Conservation (phyloP, 768 basidiomycete genomes). For the Sporobolomyces roseus region DNA sequence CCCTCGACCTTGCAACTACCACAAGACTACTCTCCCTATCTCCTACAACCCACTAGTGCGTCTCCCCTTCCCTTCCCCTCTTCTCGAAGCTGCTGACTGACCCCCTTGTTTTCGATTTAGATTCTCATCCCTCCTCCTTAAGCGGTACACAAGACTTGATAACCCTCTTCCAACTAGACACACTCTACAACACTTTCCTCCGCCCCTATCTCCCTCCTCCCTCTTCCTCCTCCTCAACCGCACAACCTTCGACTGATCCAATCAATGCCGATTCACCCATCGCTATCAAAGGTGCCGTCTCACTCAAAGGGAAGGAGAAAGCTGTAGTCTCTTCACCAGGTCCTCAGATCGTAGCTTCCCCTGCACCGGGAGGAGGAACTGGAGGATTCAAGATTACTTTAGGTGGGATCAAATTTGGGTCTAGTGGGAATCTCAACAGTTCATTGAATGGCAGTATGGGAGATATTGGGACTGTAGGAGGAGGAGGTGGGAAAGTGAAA, state of each 20-base stretch:
- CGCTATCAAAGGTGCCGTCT: not conserved
- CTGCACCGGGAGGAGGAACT: not conserved
- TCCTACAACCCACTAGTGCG: conserved; percentile 11
- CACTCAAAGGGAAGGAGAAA: conserved; percentile 21
- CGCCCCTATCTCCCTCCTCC: conserved; percentile 34
- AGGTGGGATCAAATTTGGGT: conserved; percentile 32
- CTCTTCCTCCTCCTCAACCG: not conserved
- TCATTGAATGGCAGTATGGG: not conserved
- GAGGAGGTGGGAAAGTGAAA: conserved; percentile 18
- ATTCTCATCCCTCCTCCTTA: conserved; percentile 20
- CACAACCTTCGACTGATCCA: too few relatives aligned
- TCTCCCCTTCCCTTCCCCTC: not conserved
- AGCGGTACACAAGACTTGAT: conserved; percentile 41
- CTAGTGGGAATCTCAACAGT: too few relatives aligned
- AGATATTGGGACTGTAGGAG: not conserved
- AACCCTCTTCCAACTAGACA: conserved; percentile 28
- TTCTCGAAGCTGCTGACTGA: not conserved
- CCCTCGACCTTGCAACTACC: too few relatives aligned
- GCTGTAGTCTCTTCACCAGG: not conserved
- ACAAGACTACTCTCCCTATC: not conserved
- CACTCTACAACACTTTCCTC: conserved; percentile 41
- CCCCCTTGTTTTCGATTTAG: not conserved
- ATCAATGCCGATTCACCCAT: not conserved
- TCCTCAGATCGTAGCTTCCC: not conserved
- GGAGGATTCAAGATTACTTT: conserved; percentile 29